Conservation (phyloP, 2,329 filamentous ascomycete genomes). For the Diplodia mutila region DNA sequence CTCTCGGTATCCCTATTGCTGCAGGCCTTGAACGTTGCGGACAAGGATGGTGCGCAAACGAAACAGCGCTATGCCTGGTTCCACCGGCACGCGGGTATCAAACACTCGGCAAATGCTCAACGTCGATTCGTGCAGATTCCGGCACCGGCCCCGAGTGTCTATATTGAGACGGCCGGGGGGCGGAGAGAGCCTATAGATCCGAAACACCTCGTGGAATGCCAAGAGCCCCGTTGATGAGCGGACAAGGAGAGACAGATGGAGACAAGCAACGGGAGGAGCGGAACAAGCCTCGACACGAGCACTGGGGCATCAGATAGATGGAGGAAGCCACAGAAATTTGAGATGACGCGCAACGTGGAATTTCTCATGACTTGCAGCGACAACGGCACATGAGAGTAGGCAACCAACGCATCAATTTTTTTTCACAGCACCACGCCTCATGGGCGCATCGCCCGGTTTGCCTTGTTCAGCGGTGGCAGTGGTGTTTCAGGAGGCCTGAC, state of each 20-base stretch:
- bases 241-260: neutral
- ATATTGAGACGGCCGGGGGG: neutral
- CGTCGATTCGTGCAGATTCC: neutral
- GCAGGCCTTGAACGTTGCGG: neutral
- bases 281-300: constrained; percentile 1
- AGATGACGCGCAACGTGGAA: neutral
- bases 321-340: neutral
- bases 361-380: constrained; percentile 2
- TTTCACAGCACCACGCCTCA: neutral
- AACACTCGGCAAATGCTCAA: neutral
- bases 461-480: neutral
- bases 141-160: neutral
- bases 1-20: constrained; percentile 3
- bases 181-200: constrained; percentile 13
- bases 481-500: constrained; percentile 11
- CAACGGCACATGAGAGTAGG: neutral
- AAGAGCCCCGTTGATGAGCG: constrained; percentile 21
- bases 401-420: neutral
- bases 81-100: neutral
- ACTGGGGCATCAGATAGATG: neutral
- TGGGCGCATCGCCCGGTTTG: neutral
- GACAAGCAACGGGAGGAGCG: constrained; percentile 11
- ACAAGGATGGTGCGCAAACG: constrained; percentile 9
- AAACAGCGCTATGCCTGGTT: constrained; percentile 19
- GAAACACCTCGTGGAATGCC: constrained; percentile 16